Conservation (phyloP, 306 rosid species). For the Medicago arabica region DNA sequence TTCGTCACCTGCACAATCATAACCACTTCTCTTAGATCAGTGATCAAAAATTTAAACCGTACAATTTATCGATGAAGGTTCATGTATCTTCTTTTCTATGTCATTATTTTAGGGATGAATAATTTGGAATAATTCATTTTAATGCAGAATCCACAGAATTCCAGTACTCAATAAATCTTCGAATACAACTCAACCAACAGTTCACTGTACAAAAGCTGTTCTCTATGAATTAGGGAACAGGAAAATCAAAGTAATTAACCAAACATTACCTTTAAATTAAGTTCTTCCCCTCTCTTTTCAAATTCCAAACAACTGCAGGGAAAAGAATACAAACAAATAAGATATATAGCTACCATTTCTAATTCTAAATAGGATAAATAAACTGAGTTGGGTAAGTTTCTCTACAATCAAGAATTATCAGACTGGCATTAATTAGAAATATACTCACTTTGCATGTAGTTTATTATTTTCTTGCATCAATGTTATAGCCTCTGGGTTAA, state of each 20-base stretch:
- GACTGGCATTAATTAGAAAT: constrained; percentile 19
- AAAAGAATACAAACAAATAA: constrained; percentile 22
- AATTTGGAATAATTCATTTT: not conserved
- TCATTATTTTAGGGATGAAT: not conserved
- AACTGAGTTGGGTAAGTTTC: constrained; percentile 7
- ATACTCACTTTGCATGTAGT: constrained; percentile 71
- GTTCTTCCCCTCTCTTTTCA: constrained; percentile 58
- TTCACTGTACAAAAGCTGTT: not conserved
- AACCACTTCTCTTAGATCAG: constrained; percentile 20
- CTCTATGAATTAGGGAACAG: constrained; percentile 16
- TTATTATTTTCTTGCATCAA: constrained; percentile 66
- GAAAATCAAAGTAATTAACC: constrained; percentile 30
- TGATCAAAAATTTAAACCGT: constrained; percentile 7
- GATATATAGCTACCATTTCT: constrained; percentile 29
- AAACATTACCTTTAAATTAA: constrained; percentile 64
- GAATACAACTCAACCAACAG: constrained; percentile 3
- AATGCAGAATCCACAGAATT: constrained; percentile 5
- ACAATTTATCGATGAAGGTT: not conserved
- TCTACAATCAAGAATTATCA: not conserved
- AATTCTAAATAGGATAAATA: constrained; percentile 22
- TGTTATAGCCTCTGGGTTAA: constrained; percentile 51
- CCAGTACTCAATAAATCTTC: not conserved
- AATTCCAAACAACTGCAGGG: constrained; percentile 67
- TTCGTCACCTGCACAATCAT: constrained; percentile 58
- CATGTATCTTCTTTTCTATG: not conserved